A percentile compares a stretch with the other conserved stretches of the same genome.
Evolutionary conservation across 1,284 basidiomycete genomes (phyloP).

Genomic region (Athelia psychrophila): DNA sequence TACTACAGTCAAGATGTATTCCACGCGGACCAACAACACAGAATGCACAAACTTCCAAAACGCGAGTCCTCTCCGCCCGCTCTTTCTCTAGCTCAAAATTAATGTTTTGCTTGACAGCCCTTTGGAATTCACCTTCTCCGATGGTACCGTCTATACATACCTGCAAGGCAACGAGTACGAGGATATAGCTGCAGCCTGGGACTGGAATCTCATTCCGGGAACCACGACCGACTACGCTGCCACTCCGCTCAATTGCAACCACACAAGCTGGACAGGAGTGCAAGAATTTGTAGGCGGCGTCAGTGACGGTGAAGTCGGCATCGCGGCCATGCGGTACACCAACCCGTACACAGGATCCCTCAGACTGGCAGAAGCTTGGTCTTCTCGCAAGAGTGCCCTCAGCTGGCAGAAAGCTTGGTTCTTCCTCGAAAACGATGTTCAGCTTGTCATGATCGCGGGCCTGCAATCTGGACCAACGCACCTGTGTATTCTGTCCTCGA

Average conservation of each 20-base stretch:
- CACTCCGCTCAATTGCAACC: conserved; percentile 44
- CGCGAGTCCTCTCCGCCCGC: conserved; percentile 23
- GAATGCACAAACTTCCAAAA: conserved; percentile 68
- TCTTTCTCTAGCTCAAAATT: not conserved
- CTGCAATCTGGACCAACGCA: conserved; percentile 40
- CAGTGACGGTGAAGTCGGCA: conserved; percentile 50
- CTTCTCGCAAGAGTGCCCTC: too few relatives aligned
- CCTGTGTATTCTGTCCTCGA: conserved; percentile 65
- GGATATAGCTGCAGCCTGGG: conserved; percentile 66
- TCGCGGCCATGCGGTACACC: conserved; percentile 59
- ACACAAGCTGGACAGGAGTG: conserved; percentile 38
- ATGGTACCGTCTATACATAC: conserved; percentile 64
- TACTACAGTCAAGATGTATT: conserved; percentile 64
- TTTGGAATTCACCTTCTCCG: conserved; percentile 66
- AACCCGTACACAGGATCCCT: conserved; percentile 57
- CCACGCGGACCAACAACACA: conserved; percentile 56
- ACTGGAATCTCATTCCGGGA: conserved; percentile 73
- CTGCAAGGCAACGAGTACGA: conserved; percentile 63
- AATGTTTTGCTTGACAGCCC: conserved; percentile 29
- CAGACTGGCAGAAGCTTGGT: too few relatives aligned
- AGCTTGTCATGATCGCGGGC: conserved; percentile 57
- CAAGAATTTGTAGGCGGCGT: conserved; percentile 63
- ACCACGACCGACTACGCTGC: conserved; percentile 61
- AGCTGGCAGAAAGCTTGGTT: conserved; percentile 71
- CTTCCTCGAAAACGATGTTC: conserved; percentile 61